Conservation (phyloP, 305 asterid genomes). For the Petunia hybrid region DNA sequence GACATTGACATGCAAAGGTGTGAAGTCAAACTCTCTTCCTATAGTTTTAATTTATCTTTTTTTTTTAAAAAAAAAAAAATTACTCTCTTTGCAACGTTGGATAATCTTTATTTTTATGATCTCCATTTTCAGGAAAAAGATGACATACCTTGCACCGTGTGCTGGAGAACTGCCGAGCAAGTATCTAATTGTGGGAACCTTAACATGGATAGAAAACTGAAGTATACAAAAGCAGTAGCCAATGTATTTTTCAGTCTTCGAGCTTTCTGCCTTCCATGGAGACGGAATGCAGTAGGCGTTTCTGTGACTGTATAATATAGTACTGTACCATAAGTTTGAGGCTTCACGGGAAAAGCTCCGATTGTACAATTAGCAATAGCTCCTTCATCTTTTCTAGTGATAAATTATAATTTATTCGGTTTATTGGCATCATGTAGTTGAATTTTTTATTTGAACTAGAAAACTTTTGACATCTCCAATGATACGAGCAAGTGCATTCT, state of each 20-base stretch:
- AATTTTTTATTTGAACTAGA: neutral
- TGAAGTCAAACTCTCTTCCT: slow-evolving; percentile 31
- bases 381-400: neutral
- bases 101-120: slow-evolving; percentile 10
- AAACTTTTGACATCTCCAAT: slow-evolving; percentile 1
- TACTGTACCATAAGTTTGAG: slow-evolving; percentile 11
- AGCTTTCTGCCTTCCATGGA: neutral
- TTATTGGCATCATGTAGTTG: neutral
- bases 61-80: neutral
- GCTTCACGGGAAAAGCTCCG: neutral
- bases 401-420: neutral
- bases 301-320: slow-evolving; percentile 13
- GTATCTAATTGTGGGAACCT: slow-evolving; percentile 77
- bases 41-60: neutral
- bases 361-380: slow-evolving; percentile 16
- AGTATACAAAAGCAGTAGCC: neutral
- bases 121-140: slow-evolving; percentile 66
- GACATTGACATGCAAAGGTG: slow-evolving; percentile 85
- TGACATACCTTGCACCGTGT: slow-evolving; percentile 88
- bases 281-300: neutral
- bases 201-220: slow-evolving; percentile 88
- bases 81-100: neutral
- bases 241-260: neutral
- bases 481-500: neutral
- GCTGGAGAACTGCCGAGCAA: slow-evolving; percentile 94